Evolutionary conservation across 257 asterid species (phyloP), one percentile per base, ranked within the genome.

Genomic region (Nemophila menziesii): DNA sequence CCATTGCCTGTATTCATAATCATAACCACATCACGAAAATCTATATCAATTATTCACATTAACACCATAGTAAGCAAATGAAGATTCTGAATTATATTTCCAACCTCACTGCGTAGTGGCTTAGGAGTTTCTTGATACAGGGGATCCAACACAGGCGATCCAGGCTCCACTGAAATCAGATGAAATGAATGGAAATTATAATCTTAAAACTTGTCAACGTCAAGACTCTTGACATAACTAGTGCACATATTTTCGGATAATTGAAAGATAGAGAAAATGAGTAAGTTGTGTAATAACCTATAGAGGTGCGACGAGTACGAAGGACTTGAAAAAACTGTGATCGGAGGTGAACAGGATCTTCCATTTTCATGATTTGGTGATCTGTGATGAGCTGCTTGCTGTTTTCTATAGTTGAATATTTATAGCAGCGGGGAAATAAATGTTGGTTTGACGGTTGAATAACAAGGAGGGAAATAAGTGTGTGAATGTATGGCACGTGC

Each of bases 31-130:
- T 33, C n/a, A n/a, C n/a, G 18, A 22, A 27, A 46, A 16, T 49
- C 21, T 48, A 49, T 19, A 50, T 51, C 44, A 45, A 15, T 20
- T 33, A 19, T 39, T 48, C 18, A 41, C 44, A 29, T 22, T 4
- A n/a, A n/a, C n/a, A n/a, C n/a, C n/a, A 8, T 6, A 11, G 6
- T 20, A 49, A 23, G 16, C 9, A 42, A 56, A 21, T n/a, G 24
- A 43, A 48, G 37, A 43, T 12, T 39, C 17, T 43, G 20, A 55
- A 34, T 45, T 34, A 39, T 29, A 19, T 61, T 6, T 19, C 41
- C 21, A 42, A 87, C 97, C 93, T 70, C 66, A 43, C 92, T 82
- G 65, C 57, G 78, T 37, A 61, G 67, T 47, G 93, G 92, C 71
- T 41, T 80, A 14, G 79, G 80, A 60, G 33, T 66, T 48, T 86